Base-by-base conservation (phyloP, 257 asterid genomes). In the Anisodus acutangulus region DNA sequence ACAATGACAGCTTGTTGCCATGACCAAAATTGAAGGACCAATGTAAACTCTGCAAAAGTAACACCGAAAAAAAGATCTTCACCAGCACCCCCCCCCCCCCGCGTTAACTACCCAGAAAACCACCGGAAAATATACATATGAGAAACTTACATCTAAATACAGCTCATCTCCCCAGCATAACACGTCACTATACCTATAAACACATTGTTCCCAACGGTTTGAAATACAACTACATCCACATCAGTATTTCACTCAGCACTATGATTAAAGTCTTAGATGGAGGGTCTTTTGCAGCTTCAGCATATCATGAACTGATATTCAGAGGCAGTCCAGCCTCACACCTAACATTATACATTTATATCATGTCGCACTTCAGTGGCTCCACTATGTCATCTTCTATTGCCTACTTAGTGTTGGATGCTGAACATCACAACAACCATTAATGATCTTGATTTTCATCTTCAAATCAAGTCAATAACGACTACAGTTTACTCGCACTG, bases 1-100 rank as follows among this genome's bases (percentile, higher is more conserved):
- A 43, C 16, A 43, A 70, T 43, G 79, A 9, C 79, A 70, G 16
- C 57, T 70, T 70, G 35, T 16, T 69, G 78, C 78, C 31, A 69
- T 16, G 54, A 41, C 31, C 54, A 69, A 69, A 43, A 70, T 70
- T 70, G 57, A 70, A 41, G 8, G 35, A 41, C 13, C 2, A 41
- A 0, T 41, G 15, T 41, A 8, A 70, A 70, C 37, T 41, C 54
- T 1, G 57, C 26, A 43, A 41, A 70, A 43, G 55, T n/a, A 70
- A 70, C 37, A 43, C 55, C 6, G 6, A 39, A 7, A 68, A 68
- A 68, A 70, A n/a, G 9, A 41, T 43, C 37, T 17, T 43, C 66
- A 43, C 16, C 37, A 16, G 9, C 57, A 70, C 4, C 35, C 35
- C 57, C 37, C 57, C 43, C 4, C 35, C 35, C 57, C 37, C 2